These are phyloP conservation scores for Microsporum ferrugineum DNA, from an alignment of 2,329 filamentous ascomycete genomes.

Conservation along the genomic window DNA sequence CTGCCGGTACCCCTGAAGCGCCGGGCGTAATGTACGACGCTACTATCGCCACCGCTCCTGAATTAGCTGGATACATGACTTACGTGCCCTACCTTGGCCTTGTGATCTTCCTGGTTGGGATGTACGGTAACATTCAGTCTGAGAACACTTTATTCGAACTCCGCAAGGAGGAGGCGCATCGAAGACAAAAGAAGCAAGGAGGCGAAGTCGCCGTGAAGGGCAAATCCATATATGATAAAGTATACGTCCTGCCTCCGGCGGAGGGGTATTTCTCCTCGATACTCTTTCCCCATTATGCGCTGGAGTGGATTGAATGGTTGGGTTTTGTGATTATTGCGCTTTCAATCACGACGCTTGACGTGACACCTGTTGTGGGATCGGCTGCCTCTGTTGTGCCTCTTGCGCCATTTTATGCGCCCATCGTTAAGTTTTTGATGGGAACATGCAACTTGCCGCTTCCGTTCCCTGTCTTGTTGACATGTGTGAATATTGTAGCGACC, in stretches of 20 bases:
- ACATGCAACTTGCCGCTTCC: conserved; percentile 39
- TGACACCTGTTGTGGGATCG: background rate
- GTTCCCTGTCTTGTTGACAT: conserved; percentile 65
- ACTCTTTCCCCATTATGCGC: conserved; percentile 87
- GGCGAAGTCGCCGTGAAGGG: conserved; percentile 21
- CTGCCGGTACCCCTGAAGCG: conserved; percentile 12
- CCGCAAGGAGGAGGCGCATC: conserved; percentile 52
- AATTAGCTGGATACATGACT: conserved; percentile 38
- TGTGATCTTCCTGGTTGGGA: conserved; percentile 61
- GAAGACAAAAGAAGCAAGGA: conserved; percentile 42
- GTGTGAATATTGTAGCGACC: conserved; percentile 75
- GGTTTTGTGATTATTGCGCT: conserved; percentile 62
- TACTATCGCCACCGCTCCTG: conserved; percentile 37
- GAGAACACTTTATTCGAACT: conserved; percentile 86
- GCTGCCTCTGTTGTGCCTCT: conserved; percentile 18
- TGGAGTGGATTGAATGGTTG: conserved; percentile 92
- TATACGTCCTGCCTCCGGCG: conserved; percentile 73
- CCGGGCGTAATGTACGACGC: conserved; percentile 20
- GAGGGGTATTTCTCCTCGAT: conserved; percentile 72
- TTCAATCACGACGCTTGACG: conserved; percentile 18
- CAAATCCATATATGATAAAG: conserved; percentile 50
- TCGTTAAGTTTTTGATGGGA: conserved; percentile 19
- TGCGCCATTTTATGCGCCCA: conserved; percentile 28
- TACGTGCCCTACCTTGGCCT: conserved; percentile 51
- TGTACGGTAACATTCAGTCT: conserved; percentile 73